Evolutionary conservation across 1,284 basidiomycete species (phyloP).

Genomic region (Rhodotorula glutinis): DNA sequence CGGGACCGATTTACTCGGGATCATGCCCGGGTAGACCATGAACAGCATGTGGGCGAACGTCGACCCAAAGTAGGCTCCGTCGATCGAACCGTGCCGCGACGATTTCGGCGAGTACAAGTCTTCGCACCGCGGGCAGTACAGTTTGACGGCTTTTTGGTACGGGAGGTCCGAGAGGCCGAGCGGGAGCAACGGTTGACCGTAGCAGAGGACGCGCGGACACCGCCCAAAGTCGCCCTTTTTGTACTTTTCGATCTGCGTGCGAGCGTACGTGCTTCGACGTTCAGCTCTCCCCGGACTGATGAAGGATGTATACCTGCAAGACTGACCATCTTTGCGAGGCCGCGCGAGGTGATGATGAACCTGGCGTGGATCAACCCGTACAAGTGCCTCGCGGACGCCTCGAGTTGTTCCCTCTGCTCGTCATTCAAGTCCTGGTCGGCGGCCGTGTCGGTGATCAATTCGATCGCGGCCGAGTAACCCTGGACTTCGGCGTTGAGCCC

Average conservation of each 20-base stretch:
- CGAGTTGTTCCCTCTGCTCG: constrained; percentile 58
- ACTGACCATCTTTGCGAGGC: constrained; percentile 80
- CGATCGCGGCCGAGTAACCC: constrained; percentile 88
- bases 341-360: constrained; percentile 90
- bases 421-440: constrained; percentile 55
- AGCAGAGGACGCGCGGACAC: constrained; percentile 90
- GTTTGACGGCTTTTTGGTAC: constrained; percentile 93
- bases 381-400: constrained; percentile 80
- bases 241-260: constrained; percentile 69
- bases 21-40: constrained; percentile 87
- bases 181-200: constrained; percentile 86
- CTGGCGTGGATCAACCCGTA: constrained; percentile 98
- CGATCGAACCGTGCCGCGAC: constrained; percentile 87
- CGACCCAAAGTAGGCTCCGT: constrained; percentile 94
- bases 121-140: constrained; percentile 93
- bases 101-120: constrained; percentile 95
- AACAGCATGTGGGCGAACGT: constrained; percentile 91
- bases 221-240: constrained; percentile 94
- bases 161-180: constrained; percentile 89
- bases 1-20: constrained; percentile 72
- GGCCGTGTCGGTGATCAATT: constrained; percentile 84
- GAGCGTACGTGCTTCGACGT: no score
- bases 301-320: no score
- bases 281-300: no score
- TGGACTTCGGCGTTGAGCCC: constrained; percentile 95